These are phyloP conservation scores for Hypoxylon sp. DNA, from an alignment of 2,329 filamentous ascomycete genomes.

Conservation along the genomic window DNA sequence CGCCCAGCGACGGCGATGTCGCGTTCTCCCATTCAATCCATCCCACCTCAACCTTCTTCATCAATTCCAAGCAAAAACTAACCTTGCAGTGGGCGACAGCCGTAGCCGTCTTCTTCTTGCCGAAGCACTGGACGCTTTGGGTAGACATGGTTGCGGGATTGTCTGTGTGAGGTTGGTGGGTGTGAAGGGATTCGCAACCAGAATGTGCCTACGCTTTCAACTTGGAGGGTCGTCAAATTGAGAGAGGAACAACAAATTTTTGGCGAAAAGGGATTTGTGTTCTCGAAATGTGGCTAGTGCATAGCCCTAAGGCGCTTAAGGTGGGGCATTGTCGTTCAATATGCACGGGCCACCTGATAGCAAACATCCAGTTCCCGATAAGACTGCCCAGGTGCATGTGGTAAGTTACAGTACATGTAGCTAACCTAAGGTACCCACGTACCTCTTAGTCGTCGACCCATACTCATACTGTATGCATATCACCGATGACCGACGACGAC, in stretches of 20 bases:
- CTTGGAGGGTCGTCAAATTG: constrained; percentile 31
- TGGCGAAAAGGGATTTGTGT: constrained; percentile 52
- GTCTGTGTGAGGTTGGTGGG: constrained; percentile 42
- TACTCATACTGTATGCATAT: not conserved
- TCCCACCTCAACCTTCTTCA: constrained; percentile 1
- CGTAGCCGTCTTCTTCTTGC: constrained; percentile 95
- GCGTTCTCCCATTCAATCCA: constrained; percentile 1
- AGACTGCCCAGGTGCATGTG: too few relatives aligned
- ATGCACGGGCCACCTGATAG: not conserved
- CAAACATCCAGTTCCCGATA: not conserved
- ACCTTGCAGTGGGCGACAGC: constrained; percentile 95
- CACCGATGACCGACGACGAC: not conserved
- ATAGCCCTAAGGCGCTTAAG: constrained; percentile 21
- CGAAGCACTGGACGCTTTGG: constrained; percentile 96
- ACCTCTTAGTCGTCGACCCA: not conserved
- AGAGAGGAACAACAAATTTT: constrained; percentile 36
- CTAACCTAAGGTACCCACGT: not conserved
- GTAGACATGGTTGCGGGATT: constrained; percentile 76
- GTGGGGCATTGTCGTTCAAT: not conserved
- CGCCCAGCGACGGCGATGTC: constrained; percentile 13
- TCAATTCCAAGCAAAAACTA: constrained; percentile 55
- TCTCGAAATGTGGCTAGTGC: constrained; percentile 48
- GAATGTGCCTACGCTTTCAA: constrained; percentile 40
- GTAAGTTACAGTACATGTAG: too few relatives aligned
- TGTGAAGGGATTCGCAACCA: constrained; percentile 50